phyloP scores from a whole-genome alignment of 2,329 filamentous ascomycete species.

The Aspergillus luchuensis region DNA sequence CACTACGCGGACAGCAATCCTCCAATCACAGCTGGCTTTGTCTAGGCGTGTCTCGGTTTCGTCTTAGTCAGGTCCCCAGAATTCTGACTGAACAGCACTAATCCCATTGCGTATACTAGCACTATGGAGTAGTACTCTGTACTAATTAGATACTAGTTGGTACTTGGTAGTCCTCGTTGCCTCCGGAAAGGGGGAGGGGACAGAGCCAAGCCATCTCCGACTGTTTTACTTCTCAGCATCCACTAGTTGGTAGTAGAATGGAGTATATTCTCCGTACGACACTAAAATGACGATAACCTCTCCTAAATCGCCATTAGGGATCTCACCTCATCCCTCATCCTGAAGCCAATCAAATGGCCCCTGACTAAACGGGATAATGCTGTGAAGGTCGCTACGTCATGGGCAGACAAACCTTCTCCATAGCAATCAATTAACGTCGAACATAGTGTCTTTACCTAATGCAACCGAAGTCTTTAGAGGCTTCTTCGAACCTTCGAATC shows the following conservation, averaged over 20 bases:
- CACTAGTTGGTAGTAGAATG: not conserved
- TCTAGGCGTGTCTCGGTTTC: conserved; percentile 6
- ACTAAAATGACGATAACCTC: not conserved
- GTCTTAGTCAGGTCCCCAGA: conserved; percentile 4
- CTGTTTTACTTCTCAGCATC: not conserved
- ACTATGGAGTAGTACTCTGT: too few species aligned
- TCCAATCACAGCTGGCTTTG: conserved; percentile 17
- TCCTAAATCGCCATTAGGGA: not conserved
- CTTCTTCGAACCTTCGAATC: conserved; percentile 11
- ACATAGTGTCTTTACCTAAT: conserved; percentile 1
- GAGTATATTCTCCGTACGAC: not conserved
- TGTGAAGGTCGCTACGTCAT: not conserved
- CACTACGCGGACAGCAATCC: conserved; percentile 14
- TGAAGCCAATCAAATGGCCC: not conserved
- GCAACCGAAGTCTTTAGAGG: conserved; percentile 2
- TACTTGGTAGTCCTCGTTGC: not conserved
- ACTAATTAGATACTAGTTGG: too few species aligned
- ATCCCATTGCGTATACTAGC: too few species aligned
- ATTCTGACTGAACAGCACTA: not conserved
- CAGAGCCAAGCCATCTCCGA: not conserved
- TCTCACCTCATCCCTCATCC: not conserved
- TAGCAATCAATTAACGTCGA: conserved; percentile 1
- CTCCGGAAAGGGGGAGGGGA: not conserved
- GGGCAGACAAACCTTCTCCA: not conserved
- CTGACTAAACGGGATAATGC: conserved; percentile 4